Evolutionary conservation across 306 rosid species (phyloP), one percentile per base, ranked within the genome.

Genomic region (Vicia villosa): DNA sequence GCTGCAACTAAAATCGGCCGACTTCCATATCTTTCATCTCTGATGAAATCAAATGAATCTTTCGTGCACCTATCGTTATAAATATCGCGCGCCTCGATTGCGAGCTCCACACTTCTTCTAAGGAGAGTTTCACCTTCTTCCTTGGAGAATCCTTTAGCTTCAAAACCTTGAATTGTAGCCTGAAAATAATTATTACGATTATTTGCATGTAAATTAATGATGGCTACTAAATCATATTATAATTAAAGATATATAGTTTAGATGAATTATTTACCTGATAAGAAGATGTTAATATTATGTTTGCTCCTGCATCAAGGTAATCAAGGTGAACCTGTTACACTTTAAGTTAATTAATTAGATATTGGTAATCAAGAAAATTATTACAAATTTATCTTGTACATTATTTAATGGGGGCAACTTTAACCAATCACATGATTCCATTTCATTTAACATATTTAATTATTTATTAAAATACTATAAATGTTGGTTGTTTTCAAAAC

Each of bases 121-220:
- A 94, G 85, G 70, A 94, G 41, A 10, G 28, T 59, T 83, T 83
- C 85, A 30, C 86, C 83, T 79, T 94, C 92, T 74, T 82, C 97
- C 46, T 60, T 82, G 3, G 95, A 78, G 58, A 84, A 78, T 1
- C 98, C 98, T 64, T 87, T 85, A 37, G 94, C 97, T 78, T 85
- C 97, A 76, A 94, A 94, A 4, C 96, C 97, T 38, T 88, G 97
- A 69, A 94, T 45, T 14, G 98, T 94, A 5, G 97, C 98, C 98
- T 94, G 3, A n/a, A 50, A 56, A 1, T 8, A 10, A 20, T n/a
- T 3, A 24, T n/a, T 42, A 60, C 3, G 4, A 8, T 9, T 49
- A 49, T 17, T 49, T 49, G 4, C 55, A 3, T 49, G 6, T 19
- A 9, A 24, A 10, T 50, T 2, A 6, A 6, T n/a, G 14, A 19